Percentiles rank a stretch among this genome's conserved stretches.
phyloP scores from a whole-genome alignment of 1,139 yeast species.

The Candida buenavistaensis region DNA sequence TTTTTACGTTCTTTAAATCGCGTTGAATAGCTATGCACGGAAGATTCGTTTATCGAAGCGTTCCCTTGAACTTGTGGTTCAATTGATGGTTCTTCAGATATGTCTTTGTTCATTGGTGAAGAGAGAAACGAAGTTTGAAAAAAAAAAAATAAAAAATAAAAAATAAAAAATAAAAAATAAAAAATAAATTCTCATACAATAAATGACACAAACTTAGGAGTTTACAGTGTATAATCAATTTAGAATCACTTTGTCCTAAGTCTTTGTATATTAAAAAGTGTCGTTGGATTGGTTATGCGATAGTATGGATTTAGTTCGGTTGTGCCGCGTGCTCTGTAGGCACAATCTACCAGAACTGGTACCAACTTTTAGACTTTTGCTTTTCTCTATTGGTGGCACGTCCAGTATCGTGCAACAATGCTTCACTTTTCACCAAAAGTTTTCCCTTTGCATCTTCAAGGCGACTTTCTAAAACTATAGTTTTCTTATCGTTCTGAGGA shows the following conservation, averaged over 20 bases:
- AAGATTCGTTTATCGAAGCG: conserved; percentile 9
- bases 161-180: too few relatives aligned
- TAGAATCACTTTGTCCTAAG: too few relatives aligned
- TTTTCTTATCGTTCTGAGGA: conserved; percentile 21
- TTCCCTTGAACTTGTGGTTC: conserved; percentile 24
- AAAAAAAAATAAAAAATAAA: too few relatives aligned
- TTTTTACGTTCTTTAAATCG: conserved; percentile 23
- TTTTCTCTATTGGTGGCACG: conserved; percentile 24
- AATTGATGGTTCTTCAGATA: conserved; percentile 20
- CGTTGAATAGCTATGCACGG: conserved; percentile 23
- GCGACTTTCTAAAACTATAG: conserved; percentile 29
- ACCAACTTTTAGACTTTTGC: conserved; percentile 10
- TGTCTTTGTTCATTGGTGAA: conserved; percentile 9
- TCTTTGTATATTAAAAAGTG: too few relatives aligned
- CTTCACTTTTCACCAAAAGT: conserved; percentile 37
- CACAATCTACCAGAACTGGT: too few relatives aligned
- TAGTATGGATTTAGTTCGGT: too few relatives aligned
- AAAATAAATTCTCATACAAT: too few relatives aligned
- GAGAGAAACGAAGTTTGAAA: too few relatives aligned
- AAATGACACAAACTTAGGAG: too few relatives aligned
- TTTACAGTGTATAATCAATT: too few relatives aligned
- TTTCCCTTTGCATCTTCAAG: conserved; percentile 39
- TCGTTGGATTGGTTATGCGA: too few relatives aligned
- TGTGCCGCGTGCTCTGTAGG: too few relatives aligned
- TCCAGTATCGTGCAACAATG: conserved; percentile 41